Evolutionary conservation across 1,139 yeast species (phyloP).

Genomic region (Hemisphaericaspora xylanilytica): DNA sequence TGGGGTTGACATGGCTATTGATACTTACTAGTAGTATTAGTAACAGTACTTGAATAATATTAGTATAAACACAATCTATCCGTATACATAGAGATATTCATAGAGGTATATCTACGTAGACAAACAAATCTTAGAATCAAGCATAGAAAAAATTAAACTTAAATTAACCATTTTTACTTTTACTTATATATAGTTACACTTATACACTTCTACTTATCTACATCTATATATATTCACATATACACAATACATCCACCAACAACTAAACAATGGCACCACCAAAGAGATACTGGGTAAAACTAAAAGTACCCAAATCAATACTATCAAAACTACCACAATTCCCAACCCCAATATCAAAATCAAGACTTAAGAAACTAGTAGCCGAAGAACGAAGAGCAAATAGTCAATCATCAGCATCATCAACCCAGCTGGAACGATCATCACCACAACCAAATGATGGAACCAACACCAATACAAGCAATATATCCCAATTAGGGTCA

Average conservation of each 20-base stretch:
- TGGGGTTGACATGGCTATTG: neutral
- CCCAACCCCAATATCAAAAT: constrained; percentile 29
- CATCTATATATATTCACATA: no score
- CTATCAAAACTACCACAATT: constrained; percentile 37
- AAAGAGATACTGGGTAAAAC: constrained; percentile 33
- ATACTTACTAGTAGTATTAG: no score
- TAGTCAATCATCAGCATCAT: constrained; percentile 13
- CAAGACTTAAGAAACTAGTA: constrained; percentile 30
- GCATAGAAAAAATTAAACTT: neutral
- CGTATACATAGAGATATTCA: no score
- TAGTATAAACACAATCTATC: no score
- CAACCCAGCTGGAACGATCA: constrained; percentile 15
- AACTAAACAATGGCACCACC: constrained; percentile 31
- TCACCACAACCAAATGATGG: constrained; percentile 13
- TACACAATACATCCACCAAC: neutral
- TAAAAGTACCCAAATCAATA: constrained; percentile 29
- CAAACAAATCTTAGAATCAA: no score
- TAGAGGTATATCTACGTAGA: no score
- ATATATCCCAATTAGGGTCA: neutral
- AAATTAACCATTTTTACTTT: neutral
- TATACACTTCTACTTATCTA: no score
- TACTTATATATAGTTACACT: no score
- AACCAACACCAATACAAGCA: constrained; percentile 6
- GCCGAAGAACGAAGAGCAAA: constrained; percentile 27
- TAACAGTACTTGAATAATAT: no score